Conservation (phyloP, 225 moss, liverwort and hornwort genomes). For the Sphagnum tenellum region DNA sequence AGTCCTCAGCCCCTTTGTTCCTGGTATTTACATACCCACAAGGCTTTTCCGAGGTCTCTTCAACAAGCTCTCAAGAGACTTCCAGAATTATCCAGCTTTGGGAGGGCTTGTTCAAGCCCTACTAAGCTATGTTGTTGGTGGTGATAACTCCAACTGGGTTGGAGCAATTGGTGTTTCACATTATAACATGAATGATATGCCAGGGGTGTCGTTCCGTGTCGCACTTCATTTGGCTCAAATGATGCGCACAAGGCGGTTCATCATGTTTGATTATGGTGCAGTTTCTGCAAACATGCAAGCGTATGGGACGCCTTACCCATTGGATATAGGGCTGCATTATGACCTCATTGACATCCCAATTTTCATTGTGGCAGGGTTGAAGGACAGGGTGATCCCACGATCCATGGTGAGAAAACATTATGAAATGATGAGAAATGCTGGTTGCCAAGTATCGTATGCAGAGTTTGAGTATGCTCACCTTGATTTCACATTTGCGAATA, state of each 20-base stretch:
- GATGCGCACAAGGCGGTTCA: slow-evolving; percentile 58
- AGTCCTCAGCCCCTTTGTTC: slow-evolving; percentile 42
- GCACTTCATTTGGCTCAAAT: slow-evolving; percentile 67
- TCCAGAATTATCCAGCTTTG: slow-evolving; percentile 80
- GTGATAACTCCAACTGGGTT: slow-evolving; percentile 89
- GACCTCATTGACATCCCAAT: slow-evolving; percentile 63
- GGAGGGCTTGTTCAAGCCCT: slow-evolving; percentile 79
- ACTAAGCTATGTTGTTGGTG: slow-evolving; percentile 49
- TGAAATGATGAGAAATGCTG: slow-evolving; percentile 36
- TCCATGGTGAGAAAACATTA: slow-evolving; percentile 77
- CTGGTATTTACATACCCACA: slow-evolving; percentile 85
- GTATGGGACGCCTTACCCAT: slow-evolving; percentile 49
- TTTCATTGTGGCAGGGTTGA: slow-evolving; percentile 69
- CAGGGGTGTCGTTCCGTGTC: slow-evolving; percentile 63
- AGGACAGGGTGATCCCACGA: slow-evolving; percentile 67
- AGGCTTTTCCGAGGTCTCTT: slow-evolving; percentile 72
- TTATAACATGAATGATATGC: slow-evolving; percentile 98
- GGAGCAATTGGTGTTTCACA: slow-evolving; percentile 80
- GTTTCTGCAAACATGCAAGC: slow-evolving; percentile 36
- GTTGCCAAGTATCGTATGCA: slow-evolving; percentile 48
- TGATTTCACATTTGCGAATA: slow-evolving; percentile 82
- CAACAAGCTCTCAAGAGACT: slow-evolving; percentile 83
- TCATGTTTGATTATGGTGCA: slow-evolving; percentile 69
- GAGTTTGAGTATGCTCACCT: slow-evolving; percentile 95
- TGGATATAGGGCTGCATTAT: slow-evolving; percentile 73